Conservation (phyloP, 495 filamentous ascomycete species). For the Rhizodiscina lignyota region DNA sequence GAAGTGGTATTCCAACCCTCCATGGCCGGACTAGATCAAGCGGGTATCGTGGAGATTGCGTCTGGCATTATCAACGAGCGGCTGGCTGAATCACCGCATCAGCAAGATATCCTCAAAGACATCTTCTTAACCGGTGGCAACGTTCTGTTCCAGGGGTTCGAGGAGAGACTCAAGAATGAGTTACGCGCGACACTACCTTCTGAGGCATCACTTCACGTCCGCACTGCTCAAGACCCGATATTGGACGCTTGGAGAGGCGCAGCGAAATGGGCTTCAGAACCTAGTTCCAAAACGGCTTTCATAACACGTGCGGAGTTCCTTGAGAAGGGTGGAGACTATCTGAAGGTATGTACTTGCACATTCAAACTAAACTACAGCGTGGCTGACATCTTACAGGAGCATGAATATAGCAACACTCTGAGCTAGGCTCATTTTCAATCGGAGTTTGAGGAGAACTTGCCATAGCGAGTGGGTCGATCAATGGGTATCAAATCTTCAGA, state of each 20-base stretch:
- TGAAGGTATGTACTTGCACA: too few species aligned
- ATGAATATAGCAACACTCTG: too few species aligned
- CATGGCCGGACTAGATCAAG: conserved; percentile 93
- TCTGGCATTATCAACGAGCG: conserved; percentile 63
- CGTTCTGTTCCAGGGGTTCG: conserved; percentile 70
- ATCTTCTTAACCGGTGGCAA: conserved; percentile 94
- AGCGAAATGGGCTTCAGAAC: conserved; percentile 50
- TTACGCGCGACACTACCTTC: conserved; percentile 55
- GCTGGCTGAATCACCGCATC: conserved; percentile 38
- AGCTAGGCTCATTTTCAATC: too few species aligned
- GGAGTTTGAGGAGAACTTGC: too few species aligned
- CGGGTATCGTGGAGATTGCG: conserved; percentile 78
- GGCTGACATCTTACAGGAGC: too few species aligned
- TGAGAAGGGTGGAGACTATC: conserved; percentile 24
- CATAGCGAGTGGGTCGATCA: too few species aligned
- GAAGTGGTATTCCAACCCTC: conserved; percentile 88
- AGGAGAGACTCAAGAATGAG: conserved; percentile 61
- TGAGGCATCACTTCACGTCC: conserved; percentile 43
- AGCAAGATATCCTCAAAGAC: conserved; percentile 55
- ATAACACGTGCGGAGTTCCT: conserved; percentile 18
- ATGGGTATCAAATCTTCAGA: too few species aligned
- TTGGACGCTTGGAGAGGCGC: conserved; percentile 89
- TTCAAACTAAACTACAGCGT: too few species aligned
- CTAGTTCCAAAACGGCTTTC: conserved; percentile 10
- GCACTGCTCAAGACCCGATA: conserved; percentile 54